These are phyloP conservation scores for Myotisia sp. DNA, from an alignment of 2,329 filamentous ascomycete species.

Conservation along the genomic window DNA sequence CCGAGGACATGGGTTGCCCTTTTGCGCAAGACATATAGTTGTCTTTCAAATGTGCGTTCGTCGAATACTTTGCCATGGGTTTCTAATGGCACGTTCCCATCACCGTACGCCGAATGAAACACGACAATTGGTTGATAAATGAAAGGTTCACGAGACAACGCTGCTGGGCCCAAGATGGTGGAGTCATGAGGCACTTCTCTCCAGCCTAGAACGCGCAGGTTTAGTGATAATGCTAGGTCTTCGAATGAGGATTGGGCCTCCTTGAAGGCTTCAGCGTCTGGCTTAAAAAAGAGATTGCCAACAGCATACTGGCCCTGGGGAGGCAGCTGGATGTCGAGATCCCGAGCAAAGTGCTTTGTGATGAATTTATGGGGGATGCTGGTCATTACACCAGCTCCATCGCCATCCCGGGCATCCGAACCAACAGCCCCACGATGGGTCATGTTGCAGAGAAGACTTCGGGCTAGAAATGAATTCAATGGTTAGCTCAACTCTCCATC, in stretches of 20 bases:
- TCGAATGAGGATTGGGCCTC: constrained; percentile 88
- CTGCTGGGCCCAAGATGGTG: constrained; percentile 79
- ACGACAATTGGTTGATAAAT: constrained; percentile 95
- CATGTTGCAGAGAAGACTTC: constrained; percentile 97
- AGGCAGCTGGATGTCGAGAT: constrained; percentile 76
- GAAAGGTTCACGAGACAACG: constrained; percentile 82
- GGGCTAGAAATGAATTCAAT: constrained; percentile 40
- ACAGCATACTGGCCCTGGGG: constrained; percentile 87
- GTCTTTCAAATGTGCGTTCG: constrained; percentile 73
- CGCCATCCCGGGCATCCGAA: constrained; percentile 92
- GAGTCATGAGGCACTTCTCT: constrained; percentile 91
- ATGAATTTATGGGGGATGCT: constrained; percentile 98
- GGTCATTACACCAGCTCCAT: constrained; percentile 98
- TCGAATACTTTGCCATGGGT: constrained; percentile 72
- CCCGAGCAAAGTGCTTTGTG: constrained; percentile 90
- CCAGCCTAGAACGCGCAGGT: constrained; percentile 86
- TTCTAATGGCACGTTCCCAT: constrained; percentile 60
- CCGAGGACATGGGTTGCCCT: constrained; percentile 88
- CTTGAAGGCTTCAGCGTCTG: constrained; percentile 74
- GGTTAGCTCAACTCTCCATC: not conserved
- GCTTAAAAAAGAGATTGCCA: constrained; percentile 98
- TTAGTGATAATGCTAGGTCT: constrained; percentile 76
- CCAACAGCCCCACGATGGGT: constrained; percentile 97
- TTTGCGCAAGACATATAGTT: constrained; percentile 89
- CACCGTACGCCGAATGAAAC: constrained; percentile 67